These are phyloP conservation scores for Ophiostoma piceae DNA, from an alignment of 2,329 filamentous ascomycete genomes.

Conservation along the genomic window DNA sequence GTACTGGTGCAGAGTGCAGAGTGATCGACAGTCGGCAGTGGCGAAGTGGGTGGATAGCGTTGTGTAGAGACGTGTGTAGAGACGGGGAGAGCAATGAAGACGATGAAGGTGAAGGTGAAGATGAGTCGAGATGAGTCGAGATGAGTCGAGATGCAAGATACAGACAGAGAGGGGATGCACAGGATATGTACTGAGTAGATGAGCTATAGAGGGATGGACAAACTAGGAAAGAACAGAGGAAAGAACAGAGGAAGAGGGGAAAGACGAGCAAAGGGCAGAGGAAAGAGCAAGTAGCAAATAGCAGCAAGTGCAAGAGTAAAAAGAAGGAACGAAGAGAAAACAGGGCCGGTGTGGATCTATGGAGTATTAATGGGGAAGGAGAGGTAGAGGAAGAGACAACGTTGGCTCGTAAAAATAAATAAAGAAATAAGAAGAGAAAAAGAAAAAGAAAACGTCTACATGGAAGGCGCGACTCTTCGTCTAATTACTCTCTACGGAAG, in stretches of 20 bases:
- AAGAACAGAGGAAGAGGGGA: conserved; percentile 14
- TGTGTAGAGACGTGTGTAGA: background rate
- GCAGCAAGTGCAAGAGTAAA: background rate
- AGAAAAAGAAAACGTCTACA: background rate
- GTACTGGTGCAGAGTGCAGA: conserved; percentile 6
- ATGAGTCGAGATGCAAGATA: background rate
- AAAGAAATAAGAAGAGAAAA: no score
- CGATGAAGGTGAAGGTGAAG: background rate
- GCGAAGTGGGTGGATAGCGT: conserved; percentile 1
- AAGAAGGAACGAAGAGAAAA: conserved; percentile 13
- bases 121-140: background rate
- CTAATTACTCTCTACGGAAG: no score
- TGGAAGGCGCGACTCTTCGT: background rate
- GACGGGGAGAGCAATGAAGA: background rate
- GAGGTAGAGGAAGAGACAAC: background rate
- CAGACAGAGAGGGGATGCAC: background rate
- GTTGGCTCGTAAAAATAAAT: background rate
- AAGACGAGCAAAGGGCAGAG: conserved; percentile 9
- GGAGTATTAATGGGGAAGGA: conserved; percentile 12
- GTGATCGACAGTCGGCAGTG: conserved; percentile 9
- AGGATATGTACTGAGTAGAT: conserved; percentile 1
- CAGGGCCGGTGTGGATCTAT: conserved; percentile 13
- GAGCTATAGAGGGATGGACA: conserved; percentile 9
- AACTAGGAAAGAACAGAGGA: background rate
- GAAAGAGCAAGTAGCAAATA: background rate